These are phyloP conservation scores for Scheffersomyces cryptocercus DNA, from an alignment of 1,139 yeast species.

Conservation along the genomic window DNA sequence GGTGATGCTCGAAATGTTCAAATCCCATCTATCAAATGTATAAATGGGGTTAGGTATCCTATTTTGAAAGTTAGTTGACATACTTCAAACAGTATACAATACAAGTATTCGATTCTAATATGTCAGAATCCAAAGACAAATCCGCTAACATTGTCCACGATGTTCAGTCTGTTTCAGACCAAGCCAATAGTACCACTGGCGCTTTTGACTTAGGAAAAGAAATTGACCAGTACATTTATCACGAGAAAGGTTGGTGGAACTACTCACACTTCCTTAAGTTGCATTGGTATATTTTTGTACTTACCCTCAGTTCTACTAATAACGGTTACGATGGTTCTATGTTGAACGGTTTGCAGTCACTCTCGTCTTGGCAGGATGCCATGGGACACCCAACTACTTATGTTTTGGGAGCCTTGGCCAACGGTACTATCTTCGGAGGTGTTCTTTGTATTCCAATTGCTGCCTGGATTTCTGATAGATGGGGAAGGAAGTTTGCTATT, in stretches of 20 bases:
- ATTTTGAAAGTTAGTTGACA: too few species aligned
- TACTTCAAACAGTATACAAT: too few species aligned
- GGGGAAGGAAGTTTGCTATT: constrained; percentile 40
- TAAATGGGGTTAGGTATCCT: too few species aligned
- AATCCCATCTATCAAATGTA: too few species aligned
- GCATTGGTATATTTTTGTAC: constrained; percentile 15
- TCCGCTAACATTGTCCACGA: too few species aligned
- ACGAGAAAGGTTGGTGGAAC: constrained; percentile 10
- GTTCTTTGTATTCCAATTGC: constrained; percentile 27
- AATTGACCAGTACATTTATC: background rate
- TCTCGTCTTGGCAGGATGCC: constrained; percentile 15
- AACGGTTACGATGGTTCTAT: constrained; percentile 22
- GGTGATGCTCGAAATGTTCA: too few species aligned
- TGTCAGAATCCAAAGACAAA: too few species aligned
- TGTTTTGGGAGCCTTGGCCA: constrained; percentile 20
- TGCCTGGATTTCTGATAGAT: constrained; percentile 38
- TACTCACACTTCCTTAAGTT: constrained; percentile 8
- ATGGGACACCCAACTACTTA: constrained; percentile 20
- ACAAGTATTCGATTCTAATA: too few species aligned
- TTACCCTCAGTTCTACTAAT: constrained; percentile 22
- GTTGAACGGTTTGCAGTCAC: constrained; percentile 24
- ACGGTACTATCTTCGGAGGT: constrained; percentile 23
- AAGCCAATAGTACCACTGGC: too few species aligned
- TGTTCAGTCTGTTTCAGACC: too few species aligned
- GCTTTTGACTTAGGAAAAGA: background rate